A percentile compares a stretch with the other conserved stretches of the same genome.
Evolutionary conservation across 352 stramenopile species (phyloP).

Genomic region (Thalassiosira mediterranea): DNA sequence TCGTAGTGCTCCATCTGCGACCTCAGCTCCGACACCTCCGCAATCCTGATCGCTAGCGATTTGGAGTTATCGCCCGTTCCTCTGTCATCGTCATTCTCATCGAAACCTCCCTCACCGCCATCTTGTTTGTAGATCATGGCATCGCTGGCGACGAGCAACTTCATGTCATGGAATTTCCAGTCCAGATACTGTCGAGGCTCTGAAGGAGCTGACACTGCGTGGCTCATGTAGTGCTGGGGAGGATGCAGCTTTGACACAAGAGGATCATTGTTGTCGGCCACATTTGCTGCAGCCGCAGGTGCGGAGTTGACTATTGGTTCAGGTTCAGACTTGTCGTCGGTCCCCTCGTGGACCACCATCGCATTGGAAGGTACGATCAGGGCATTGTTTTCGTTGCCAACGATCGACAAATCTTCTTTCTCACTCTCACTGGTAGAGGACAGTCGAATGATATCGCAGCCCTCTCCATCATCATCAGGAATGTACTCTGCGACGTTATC

Average conservation of each 20-base stretch:
- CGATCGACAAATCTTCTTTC: neutral
- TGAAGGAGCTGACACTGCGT: slow-evolving; percentile 35
- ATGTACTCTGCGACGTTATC: neutral
- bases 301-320: neutral
- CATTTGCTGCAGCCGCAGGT: neutral
- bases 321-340: neutral
- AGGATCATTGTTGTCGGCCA: slow-evolving; percentile 23
- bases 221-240: slow-evolving; percentile 48
- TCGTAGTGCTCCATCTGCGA: slow-evolving; percentile 46
- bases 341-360: slow-evolving; percentile 2
- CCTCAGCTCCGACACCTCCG: slow-evolving; percentile 61
- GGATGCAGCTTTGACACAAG: slow-evolving; percentile 34
- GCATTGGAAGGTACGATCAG: slow-evolving; percentile 7
- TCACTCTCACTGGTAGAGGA: neutral
- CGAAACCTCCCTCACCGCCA: neutral
- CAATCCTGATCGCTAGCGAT: slow-evolving; percentile 56
- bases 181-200: slow-evolving; percentile 69
- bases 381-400: neutral
- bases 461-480: slow-evolving; percentile 1
- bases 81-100: slow-evolving; percentile 1
- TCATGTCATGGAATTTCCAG: slow-evolving; percentile 80
- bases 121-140: slow-evolving; percentile 55
- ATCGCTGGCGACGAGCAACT: slow-evolving; percentile 76
- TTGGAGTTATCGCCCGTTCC: neutral
- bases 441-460: neutral